Evolutionary conservation across 148 eudicot genomes (phyloP).

Genomic region (Cornus suecica): DNA sequence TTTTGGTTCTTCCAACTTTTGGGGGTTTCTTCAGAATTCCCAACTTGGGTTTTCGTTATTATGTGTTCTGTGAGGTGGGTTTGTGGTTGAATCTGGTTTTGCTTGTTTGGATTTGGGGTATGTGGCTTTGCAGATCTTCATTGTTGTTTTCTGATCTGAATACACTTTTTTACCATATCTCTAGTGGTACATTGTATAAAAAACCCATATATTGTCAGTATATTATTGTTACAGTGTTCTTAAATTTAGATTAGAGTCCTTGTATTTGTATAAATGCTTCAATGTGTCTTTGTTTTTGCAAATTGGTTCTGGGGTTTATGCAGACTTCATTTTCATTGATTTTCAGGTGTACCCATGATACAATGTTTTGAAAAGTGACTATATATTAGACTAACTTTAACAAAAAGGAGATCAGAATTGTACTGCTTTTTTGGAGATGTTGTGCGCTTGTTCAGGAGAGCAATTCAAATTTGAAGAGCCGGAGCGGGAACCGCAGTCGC

Average conservation of each 20-base stretch:
- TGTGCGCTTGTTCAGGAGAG: constrained; percentile 98
- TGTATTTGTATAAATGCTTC: not conserved
- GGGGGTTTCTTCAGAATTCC: not conserved
- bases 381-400: not conserved
- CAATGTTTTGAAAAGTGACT: not conserved
- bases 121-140: not conserved
- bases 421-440: constrained; percentile 37
- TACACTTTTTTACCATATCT: not conserved
- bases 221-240: not conserved
- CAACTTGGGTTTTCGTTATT: constrained; percentile 3
- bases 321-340: not conserved
- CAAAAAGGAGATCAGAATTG: not conserved
- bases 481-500: constrained; percentile 48
- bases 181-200: not conserved
- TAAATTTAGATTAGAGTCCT: not conserved
- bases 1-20: not conserved
- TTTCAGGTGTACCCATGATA: not conserved
- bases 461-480: constrained; percentile 74
- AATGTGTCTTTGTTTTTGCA: not conserved
- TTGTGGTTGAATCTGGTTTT: not conserved
- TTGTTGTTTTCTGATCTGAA: not conserved
- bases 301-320: not conserved
- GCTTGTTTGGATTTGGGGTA: not conserved
- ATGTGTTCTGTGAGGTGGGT: not conserved
- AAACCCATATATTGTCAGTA: not conserved